Percentiles rank a stretch among this genome's conserved stretches.
Conservation (phyloP, 441 rosid species). For the Codiaeum variegatum region DNA sequence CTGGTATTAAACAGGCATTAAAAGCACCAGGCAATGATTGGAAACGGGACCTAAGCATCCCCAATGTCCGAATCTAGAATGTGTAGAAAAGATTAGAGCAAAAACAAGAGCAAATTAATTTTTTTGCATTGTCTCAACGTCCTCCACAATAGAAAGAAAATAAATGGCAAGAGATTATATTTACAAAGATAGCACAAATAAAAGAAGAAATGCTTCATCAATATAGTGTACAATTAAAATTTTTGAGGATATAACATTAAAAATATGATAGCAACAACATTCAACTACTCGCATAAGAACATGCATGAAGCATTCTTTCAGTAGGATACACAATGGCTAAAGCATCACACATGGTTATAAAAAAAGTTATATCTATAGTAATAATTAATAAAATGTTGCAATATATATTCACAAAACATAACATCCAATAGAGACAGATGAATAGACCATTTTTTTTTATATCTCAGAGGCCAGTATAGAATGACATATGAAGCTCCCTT, state of each 20-base stretch:
- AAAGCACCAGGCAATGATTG: constrained; percentile 86
- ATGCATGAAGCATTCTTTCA: not conserved
- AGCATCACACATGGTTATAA: not conserved
- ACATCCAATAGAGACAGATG: not conserved
- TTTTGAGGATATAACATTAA: not conserved
- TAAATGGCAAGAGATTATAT: not conserved
- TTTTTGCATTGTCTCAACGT: not conserved
- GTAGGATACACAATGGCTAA: not conserved
- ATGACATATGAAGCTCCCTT: not conserved
- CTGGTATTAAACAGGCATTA: constrained; percentile 77
- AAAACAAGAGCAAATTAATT: not conserved
- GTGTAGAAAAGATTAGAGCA: not conserved
- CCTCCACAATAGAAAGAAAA: constrained; percentile 3
- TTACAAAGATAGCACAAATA: not conserved
- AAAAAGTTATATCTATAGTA: too few species aligned
- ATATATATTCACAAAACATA: not conserved
- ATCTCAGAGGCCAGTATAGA: not conserved
- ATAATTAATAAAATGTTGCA: too few species aligned
- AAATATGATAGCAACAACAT: not conserved
- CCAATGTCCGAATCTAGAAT: constrained; percentile 89
- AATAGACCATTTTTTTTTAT: not conserved
- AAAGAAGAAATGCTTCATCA: not conserved
- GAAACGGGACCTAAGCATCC: constrained; percentile 98
- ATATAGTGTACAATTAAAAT: not conserved
- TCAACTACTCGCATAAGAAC: not conserved